These are phyloP conservation scores for Bruguiera hainesii DNA, from an alignment of 441 rosid genomes.

Conservation along the genomic window DNA sequence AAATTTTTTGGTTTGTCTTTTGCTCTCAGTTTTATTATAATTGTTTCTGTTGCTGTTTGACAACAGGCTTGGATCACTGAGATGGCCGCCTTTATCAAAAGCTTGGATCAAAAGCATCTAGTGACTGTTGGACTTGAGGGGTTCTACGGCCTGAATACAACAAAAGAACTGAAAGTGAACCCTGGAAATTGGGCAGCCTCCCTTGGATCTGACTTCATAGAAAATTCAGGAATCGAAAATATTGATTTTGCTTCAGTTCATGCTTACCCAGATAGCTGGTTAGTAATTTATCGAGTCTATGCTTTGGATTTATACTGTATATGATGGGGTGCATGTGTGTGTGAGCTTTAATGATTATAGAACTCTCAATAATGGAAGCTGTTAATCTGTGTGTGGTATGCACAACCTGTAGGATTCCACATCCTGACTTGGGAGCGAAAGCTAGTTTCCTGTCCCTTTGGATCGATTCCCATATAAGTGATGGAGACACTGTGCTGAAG, in stretches of 20 bases:
- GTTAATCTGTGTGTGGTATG: neutral
- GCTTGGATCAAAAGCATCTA: conserved; percentile 41
- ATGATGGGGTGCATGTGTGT: too few relatives aligned
- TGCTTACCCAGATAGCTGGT: conserved; percentile 56
- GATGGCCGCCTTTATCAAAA: conserved; percentile 47
- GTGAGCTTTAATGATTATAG: too few relatives aligned
- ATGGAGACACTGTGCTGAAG: conserved; percentile 28
- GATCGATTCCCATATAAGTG: conserved; percentile 38
- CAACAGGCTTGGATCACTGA: conserved; percentile 42
- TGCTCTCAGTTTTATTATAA: neutral
- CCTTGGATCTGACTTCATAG: conserved; percentile 46
- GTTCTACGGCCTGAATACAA: conserved; percentile 33
- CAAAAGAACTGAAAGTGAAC: conserved; percentile 30
- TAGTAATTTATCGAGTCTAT: conserved; percentile 15
- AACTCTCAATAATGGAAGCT: neutral
- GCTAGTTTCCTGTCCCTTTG: conserved; percentile 30
- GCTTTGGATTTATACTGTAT: too few relatives aligned
- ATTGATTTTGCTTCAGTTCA: conserved; percentile 56
- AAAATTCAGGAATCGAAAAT: conserved; percentile 34
- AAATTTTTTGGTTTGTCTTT: neutral
- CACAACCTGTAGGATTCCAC: conserved; percentile 27
- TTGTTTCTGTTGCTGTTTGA: neutral
- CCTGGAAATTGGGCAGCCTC: conserved; percentile 52
- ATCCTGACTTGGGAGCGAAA: conserved; percentile 31
- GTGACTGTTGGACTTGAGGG: conserved; percentile 48